phyloP scores from a whole-genome alignment of 2,329 filamentous ascomycete genomes.

The Hypomyces perniciosus region DNA sequence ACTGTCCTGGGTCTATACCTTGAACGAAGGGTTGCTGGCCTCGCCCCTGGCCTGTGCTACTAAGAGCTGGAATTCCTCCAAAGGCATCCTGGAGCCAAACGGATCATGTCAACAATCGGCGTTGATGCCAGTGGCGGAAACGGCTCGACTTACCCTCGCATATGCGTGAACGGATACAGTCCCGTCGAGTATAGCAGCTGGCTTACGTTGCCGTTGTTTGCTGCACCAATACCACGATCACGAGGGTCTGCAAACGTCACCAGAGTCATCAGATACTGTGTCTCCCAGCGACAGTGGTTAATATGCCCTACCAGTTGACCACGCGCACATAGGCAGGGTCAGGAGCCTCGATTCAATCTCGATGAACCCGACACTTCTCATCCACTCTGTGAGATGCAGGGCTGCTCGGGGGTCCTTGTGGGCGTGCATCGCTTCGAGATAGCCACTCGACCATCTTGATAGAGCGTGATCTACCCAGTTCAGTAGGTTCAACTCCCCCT shows the following conservation, averaged over 20 bases:
- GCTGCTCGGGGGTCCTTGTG: constrained; percentile 62
- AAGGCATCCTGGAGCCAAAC: constrained; percentile 43
- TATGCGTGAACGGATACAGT: constrained; percentile 50
- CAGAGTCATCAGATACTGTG: background rate
- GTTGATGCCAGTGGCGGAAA: background rate
- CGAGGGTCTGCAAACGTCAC: constrained; percentile 36
- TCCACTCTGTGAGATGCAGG: constrained; percentile 51
- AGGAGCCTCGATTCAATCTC: constrained; percentile 62
- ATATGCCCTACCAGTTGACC: constrained; percentile 53
- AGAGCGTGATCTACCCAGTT: constrained; percentile 53
- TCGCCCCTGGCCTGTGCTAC: constrained; percentile 50
- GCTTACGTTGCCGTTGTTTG: constrained; percentile 50
- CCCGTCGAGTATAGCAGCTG: constrained; percentile 49
- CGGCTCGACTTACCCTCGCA: constrained; percentile 36
- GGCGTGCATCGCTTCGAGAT: constrained; percentile 55
- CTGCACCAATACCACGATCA: constrained; percentile 46
- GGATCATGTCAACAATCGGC: background rate
- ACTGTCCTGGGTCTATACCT: constrained; percentile 35
- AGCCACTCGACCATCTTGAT: constrained; percentile 60
- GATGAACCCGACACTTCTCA: constrained; percentile 58
- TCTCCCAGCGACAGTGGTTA: background rate
- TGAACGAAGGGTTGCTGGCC: constrained; percentile 47
- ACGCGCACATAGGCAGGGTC: constrained; percentile 62
- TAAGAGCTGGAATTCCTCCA: constrained; percentile 51
- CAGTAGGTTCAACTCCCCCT: background rate